phyloP scores from a whole-genome alignment of 331 rosid species.

The Dryas integrifolia region DNA sequence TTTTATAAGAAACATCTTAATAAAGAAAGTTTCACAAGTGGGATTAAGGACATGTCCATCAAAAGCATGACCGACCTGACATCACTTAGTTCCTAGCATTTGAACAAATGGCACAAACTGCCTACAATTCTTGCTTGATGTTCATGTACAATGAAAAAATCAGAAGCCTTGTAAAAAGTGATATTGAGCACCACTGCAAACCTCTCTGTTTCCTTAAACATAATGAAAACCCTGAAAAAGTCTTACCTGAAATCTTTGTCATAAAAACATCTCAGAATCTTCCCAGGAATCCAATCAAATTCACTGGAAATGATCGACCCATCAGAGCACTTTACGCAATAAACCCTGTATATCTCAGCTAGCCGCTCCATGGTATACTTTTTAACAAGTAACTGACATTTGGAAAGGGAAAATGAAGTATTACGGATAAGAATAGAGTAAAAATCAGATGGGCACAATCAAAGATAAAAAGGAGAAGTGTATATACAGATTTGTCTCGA shows the following conservation, averaged over 20 bases:
- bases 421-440: constrained; percentile 14
- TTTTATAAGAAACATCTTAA: background rate
- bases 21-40: background rate
- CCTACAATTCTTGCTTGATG: background rate
- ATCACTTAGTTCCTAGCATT: background rate
- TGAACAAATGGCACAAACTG: background rate
- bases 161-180: constrained; percentile 14
- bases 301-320: constrained; percentile 43
- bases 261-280: constrained; percentile 82
- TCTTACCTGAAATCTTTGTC: constrained; percentile 96
- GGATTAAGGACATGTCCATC: background rate
- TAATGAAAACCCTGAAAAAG: background rate
- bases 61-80: background rate
- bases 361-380: constrained; percentile 89
- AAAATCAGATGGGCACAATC: constrained; percentile 12
- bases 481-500: constrained; percentile 92
- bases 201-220: background rate
- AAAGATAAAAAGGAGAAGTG: constrained; percentile 16
- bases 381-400: constrained; percentile 82
- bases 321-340: constrained; percentile 56
- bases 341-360: constrained; percentile 71
- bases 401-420: constrained; percentile 28
- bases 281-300: constrained; percentile 89
- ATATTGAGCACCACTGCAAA: constrained; percentile 15
- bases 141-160: constrained; percentile 6